A percentile compares a stretch with the other conserved stretches of the same genome.
Conservation (phyloP, 1,284 basidiomycete species). For the Cutaneotrichosporon arboriforme region DNA sequence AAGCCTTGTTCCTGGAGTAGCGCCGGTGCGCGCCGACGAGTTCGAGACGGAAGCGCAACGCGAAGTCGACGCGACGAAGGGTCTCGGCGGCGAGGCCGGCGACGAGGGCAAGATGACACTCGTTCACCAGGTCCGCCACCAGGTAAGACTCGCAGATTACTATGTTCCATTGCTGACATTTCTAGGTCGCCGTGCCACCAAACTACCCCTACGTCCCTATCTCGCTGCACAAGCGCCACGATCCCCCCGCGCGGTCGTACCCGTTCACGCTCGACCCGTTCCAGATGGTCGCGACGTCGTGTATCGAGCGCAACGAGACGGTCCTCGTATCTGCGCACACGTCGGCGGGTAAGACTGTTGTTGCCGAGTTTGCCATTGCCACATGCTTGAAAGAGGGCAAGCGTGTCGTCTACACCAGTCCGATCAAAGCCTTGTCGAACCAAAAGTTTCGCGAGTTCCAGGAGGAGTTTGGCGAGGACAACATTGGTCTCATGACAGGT, state of each 20-base stretch:
- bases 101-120: constrained; percentile 49
- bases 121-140: constrained; percentile 46
- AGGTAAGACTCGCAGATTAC: constrained; percentile 49
- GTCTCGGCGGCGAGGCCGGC: constrained; percentile 60
- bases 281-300: constrained; percentile 88
- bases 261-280: constrained; percentile 97
- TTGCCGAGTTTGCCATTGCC: constrained; percentile 98
- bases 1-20: constrained; percentile 50
- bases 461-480: constrained; percentile 80
- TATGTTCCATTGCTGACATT: constrained; percentile 49
- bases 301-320: constrained; percentile 94
- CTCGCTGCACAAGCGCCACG: constrained; percentile 81
- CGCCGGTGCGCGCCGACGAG: constrained; percentile 75
- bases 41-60: constrained; percentile 83
- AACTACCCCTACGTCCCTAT: constrained; percentile 89
- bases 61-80: constrained; percentile 77
- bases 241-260: constrained; percentile 87
- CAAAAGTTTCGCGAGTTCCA: constrained; percentile 98
- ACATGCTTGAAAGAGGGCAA: constrained; percentile 83
- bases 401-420: constrained; percentile 97
- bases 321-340: constrained; percentile 98
- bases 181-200: constrained; percentile 92
- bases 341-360: constrained; percentile 98
- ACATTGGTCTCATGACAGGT: constrained; percentile 96
- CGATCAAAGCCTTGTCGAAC: constrained; percentile 98